Base-by-base conservation (phyloP, 2,329 filamentous ascomycete genomes). In the Paraphoma chrysanthemicola region DNA sequence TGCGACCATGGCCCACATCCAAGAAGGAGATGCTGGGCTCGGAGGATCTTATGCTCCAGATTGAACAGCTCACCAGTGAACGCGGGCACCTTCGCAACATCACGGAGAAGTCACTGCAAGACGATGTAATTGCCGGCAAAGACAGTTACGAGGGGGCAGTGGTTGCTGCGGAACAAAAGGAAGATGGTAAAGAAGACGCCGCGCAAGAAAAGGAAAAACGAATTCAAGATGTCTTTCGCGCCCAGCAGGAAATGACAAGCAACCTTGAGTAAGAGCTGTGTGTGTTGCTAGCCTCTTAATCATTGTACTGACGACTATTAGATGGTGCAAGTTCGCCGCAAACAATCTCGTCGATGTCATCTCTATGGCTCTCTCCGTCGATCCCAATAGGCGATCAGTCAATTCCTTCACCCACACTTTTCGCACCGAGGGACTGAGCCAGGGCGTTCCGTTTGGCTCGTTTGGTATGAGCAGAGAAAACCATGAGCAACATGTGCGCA, bases 61-160 rank as follows among this genome's bases (percentile, higher is more conserved):
- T 97, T 64, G 81, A 85, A 55, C 92, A 93, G 64, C 89, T 97
- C 69, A 90, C 93, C 65, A 77, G 81, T 43, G 88, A 96, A 69
- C 88, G 90, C 57, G 92, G 91, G 12, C 91, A 92, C 23, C 96
- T 98, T 73, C 89, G 92, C 56, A 83, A 88, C 66, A 83, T 98
- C 62, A 91, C 88, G 48, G 91, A 96, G 75, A 84, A 87, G 48
- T 84, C 87, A 43, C 80, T 98, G 38, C 84, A 84, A 48, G 85
- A 88, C 36, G 89, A 95, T 68, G 88, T 95, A 49, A 78, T 80
- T 14, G 59, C 67, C 42, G 75, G 79, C 28, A 75, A 69, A 53
- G 78, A 80, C 46, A 77, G 70, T 23, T 62, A 74, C 16, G 78
- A 79, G 39, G 77, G 77, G 7, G 64, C 69, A 39, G 78, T 79